Base-by-base conservation (phyloP, 2,329 filamentous ascomycete genomes). In the Paecilomyces fulvus region DNA sequence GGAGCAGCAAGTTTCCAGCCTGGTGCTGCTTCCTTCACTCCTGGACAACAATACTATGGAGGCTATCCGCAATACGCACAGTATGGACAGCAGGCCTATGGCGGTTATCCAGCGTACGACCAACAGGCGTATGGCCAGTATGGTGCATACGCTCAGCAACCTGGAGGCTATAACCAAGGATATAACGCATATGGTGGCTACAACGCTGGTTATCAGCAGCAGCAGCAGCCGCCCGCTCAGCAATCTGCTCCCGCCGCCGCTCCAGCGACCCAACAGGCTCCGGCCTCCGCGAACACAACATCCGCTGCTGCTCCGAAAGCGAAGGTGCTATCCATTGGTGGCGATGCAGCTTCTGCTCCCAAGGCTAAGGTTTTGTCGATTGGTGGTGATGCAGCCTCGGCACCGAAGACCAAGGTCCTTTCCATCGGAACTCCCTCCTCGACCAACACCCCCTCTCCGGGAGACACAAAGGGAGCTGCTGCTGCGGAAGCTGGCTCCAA, bases 401-500 rank as follows among this genome's bases (percentile, higher is more conserved):
- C 79, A 11, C 79, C 82, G 30, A 85, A 85, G 69, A 79, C 86
- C 31, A 92, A 92, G 73, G 87, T 92, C n/a, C 79, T 92, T 28
- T 88, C 88, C 50, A 86, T 95, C 56, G 87, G 88, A 49, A 80
- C 77, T 17, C 69, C 75, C 14, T 63, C 70, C 9, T 61, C 70
- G 20, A 55, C 73, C 3, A 58, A 70, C 30, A 61, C 65, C 11
- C 63, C 69, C 25, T 64, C 70, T 12, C 61, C 74, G 46, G 65
- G 64, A 52, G 79, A 83, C 56, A 69, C 75, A 28, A 69, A 71
- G 59, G 71, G 72, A 14, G 30, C 73, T 54, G 72, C 69, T 6
- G 88, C 73, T 37, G 74, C 85, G 2, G 87, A 89, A 61, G 87
- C 87, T 28, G 63, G 90, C 30, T 81, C 91, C 59, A 96, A 96